A percentile compares a stretch with the other conserved stretches of the same genome.
These are phyloP conservation scores for Phytophthora brassicae DNA, from an alignment of 352 stramenopile genomes.

Conservation along the genomic window DNA sequence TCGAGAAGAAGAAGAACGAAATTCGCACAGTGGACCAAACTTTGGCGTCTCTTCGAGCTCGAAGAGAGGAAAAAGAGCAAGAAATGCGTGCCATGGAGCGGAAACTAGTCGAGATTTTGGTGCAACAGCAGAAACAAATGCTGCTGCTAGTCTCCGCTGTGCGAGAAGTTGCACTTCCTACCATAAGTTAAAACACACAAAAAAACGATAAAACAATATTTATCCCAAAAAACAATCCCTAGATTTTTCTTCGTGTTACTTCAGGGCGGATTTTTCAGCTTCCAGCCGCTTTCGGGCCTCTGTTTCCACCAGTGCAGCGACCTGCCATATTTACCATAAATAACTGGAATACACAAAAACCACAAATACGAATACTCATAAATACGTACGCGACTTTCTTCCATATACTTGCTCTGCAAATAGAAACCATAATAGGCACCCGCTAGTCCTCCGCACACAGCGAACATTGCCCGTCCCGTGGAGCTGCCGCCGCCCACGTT, in stretches of 20 bases:
- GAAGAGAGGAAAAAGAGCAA: constrained; percentile 69
- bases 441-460: constrained; percentile 61
- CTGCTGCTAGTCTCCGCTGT: constrained; percentile 48
- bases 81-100: constrained; percentile 79
- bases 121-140: constrained; percentile 85
- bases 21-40: constrained; percentile 66
- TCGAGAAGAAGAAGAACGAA: constrained; percentile 71
- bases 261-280: constrained; percentile 28
- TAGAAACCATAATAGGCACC: constrained; percentile 84
- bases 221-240: constrained; percentile 16
- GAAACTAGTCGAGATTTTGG: constrained; percentile 82
- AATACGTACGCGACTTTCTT: constrained; percentile 63
- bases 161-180: constrained; percentile 35
- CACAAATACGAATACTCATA: no score
- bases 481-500: constrained; percentile 77
- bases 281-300: constrained; percentile 66
- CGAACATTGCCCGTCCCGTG: constrained; percentile 65
- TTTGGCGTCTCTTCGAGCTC: constrained; percentile 46
- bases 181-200: constrained; percentile 8
- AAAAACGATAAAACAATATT: constrained; percentile 11
- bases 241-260: constrained; percentile 15
- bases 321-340: no score
- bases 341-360: no score
- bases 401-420: constrained; percentile 82
- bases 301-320: constrained; percentile 56